Conservation (phyloP, 2,329 filamentous ascomycete species). For the Xylariales sp. region DNA sequence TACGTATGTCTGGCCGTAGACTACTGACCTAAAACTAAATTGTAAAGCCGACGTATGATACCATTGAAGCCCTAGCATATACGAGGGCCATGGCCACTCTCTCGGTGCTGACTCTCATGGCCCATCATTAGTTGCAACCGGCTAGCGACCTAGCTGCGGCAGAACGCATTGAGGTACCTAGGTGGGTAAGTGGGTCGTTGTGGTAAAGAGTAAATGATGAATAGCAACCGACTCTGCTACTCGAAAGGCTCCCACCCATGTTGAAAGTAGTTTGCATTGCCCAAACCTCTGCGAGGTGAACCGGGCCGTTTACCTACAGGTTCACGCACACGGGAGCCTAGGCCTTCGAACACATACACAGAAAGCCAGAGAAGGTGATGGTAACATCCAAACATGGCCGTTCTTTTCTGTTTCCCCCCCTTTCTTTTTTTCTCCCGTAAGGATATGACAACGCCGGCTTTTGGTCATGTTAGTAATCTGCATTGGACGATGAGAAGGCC, state of each 20-base stretch:
- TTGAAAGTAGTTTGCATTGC: conserved; percentile 17
- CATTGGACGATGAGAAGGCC: neutral
- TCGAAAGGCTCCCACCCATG: conserved; percentile 16
- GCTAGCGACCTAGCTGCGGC: conserved; percentile 35
- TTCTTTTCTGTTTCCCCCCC: neutral
- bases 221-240: conserved; percentile 14
- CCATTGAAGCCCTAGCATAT: conserved; percentile 24
- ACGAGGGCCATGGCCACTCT: conserved; percentile 15
- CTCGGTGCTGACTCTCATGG: conserved; percentile 1
- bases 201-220: conserved; percentile 13
- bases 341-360: conserved; percentile 5
- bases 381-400: conserved; percentile 1
- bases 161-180: conserved; percentile 27
- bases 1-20: conserved; percentile 11
- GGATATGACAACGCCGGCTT: conserved; percentile 1
- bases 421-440: neutral
- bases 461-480: neutral
- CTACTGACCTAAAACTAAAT: conserved; percentile 1
- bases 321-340: conserved; percentile 9
- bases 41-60: conserved; percentile 12
- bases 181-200: conserved; percentile 28
- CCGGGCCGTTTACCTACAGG: conserved; percentile 27
- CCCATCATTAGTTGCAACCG: conserved; percentile 22
- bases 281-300: conserved; percentile 9
- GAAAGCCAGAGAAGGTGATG: conserved; percentile 7